Conservation (phyloP, 306 rosid species). For the Cyclanthera cordifolia region DNA sequence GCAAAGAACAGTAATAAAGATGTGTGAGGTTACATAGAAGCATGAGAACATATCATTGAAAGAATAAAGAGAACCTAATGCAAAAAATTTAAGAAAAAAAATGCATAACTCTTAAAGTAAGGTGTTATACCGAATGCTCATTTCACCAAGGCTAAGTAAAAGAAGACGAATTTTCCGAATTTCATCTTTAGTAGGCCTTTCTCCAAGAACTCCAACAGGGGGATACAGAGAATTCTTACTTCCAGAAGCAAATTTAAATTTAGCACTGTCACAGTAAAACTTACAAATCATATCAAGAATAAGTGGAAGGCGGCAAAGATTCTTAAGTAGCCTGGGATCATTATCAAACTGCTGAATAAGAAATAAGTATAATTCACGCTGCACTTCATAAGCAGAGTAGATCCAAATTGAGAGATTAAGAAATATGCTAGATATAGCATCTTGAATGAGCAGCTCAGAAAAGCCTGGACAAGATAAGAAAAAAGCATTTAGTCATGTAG, state of each 20-base stretch:
- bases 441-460: constrained; percentile 67
- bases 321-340: constrained; percentile 73
- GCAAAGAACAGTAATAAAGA: constrained; percentile 26
- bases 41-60: constrained; percentile 3
- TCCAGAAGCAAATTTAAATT: constrained; percentile 40
- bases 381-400: constrained; percentile 61
- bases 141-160: constrained; percentile 89
- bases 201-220: constrained; percentile 31
- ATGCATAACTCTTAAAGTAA: neutral
- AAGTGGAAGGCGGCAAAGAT: constrained; percentile 72
- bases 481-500: constrained; percentile 11
- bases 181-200: constrained; percentile 68
- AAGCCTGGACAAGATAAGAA: constrained; percentile 35
- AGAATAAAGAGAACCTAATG: constrained; percentile 10
- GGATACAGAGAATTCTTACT: constrained; percentile 44
- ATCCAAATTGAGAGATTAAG: constrained; percentile 91
- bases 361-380: constrained; percentile 90
- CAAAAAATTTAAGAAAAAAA: neutral
- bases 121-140: constrained; percentile 75
- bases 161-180: constrained; percentile 88
- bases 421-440: constrained; percentile 73
- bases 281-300: constrained; percentile 72
- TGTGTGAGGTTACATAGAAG: constrained; percentile 13
- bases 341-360: constrained; percentile 87
- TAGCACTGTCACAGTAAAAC: constrained; percentile 60